Base-by-base conservation (phyloP, 306 rosid species). In the Sindora glabra region DNA sequence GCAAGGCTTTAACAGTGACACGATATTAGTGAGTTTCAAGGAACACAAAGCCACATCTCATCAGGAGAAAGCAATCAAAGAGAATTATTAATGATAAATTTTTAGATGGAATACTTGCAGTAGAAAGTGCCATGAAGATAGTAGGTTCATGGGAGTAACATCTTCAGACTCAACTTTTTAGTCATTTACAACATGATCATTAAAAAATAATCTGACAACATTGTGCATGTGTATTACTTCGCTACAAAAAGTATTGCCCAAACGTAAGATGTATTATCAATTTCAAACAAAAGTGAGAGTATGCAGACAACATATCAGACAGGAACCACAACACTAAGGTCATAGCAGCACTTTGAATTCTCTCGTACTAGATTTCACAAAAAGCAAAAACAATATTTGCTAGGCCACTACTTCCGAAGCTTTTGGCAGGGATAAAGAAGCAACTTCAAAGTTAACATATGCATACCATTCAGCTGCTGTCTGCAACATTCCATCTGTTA, bases 381-480 rank as follows among this genome's bases (percentile, higher is more conserved):
- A 45, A 45, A 45, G 51, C 46, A 49, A 70, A 65, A 27, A 59
- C 62, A 45, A 19, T 48, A 60, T 74, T 24, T 37, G 17, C 29
- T 16, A 25, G 55, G 54, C 5, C 55, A 44, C 48, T 48, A 34
- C n/a, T n/a, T n/a, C n/a, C n/a, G 48, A 21, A 48, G 49, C 8
- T 29, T 29, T n/a, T 24, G 33, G 4, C 13, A 18, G n/a, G 10
- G 16, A 64, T 19, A 42, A 7, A 44, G 7, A 17, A 2, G 17
- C 52, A n/a, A 17, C 14, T 6, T 52, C 24, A 29, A 48, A 52
- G 41, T 49, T 60, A 54, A 59, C 24, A 55, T 16, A 47, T 5
- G 29, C 76, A 49, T 89, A 94, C 99, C 99, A 78, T 84, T 94
- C 97, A 65, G 99, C 29, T 62, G 97, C 99, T 50, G 99, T 97